phyloP scores from a whole-genome alignment of 768 basidiomycete genomes.

The Galerina marginata region DNA sequence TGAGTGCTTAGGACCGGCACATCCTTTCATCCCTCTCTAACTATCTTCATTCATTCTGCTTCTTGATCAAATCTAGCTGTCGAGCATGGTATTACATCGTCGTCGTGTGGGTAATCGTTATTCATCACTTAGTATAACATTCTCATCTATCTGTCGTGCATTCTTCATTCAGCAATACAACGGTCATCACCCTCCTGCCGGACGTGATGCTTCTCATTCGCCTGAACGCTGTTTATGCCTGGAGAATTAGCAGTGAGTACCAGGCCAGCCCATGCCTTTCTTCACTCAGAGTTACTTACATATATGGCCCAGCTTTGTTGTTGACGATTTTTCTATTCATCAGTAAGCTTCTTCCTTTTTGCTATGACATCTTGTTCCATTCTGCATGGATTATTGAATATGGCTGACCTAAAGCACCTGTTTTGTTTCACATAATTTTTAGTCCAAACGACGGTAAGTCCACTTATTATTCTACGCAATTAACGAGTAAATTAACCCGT shows the following conservation, averaged over 20 bases:
- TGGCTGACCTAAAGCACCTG: neutral
- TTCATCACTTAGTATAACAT: neutral
- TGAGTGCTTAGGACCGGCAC: conserved; percentile 6
- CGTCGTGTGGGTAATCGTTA: conserved; percentile 22
- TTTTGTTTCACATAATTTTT: neutral
- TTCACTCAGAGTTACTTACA: neutral
- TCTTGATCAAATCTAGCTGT: conserved; percentile 18
- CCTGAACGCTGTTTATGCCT: conserved; percentile 26
- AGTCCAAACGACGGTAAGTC: conserved; percentile 24
- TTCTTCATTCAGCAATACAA: conserved; percentile 16
- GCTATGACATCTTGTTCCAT: neutral
- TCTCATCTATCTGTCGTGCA: neutral
- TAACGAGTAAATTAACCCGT: neutral
- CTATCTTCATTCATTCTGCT: neutral
- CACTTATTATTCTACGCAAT: neutral
- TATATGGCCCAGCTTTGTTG: conserved; percentile 12
- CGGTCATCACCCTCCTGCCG: conserved; percentile 23
- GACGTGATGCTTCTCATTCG: conserved; percentile 28
- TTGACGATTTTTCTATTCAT: conserved; percentile 20
- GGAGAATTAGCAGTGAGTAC: conserved; percentile 19
- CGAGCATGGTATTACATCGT: conserved; percentile 26
- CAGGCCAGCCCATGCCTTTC: neutral
- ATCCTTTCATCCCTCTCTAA: neutral
- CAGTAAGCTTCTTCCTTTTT: conserved; percentile 7
- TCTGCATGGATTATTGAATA: neutral